A percentile compares a stretch with the other conserved stretches of the same genome.
phyloP scores from a whole-genome alignment of 345 rosid species.

The Brassica nigra region DNA sequence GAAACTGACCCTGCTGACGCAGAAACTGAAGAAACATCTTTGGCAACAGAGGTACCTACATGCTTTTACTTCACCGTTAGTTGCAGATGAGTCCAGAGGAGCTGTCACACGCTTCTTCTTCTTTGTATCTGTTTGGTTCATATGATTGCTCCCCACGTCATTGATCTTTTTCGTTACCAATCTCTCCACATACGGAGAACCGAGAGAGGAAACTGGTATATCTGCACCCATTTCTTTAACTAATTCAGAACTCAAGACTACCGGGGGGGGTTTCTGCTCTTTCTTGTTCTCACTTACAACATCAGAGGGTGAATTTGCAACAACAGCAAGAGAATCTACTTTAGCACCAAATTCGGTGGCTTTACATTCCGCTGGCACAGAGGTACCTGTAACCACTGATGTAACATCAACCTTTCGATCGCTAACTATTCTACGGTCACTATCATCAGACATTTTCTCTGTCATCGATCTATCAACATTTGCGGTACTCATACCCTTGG shows the following conservation, averaged over 20 bases:
- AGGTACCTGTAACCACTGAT: constrained; percentile 11
- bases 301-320: constrained; percentile 36
- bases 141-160: constrained; percentile 31
- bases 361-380: constrained; percentile 43
- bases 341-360: constrained; percentile 2
- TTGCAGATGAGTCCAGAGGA: constrained; percentile 34
- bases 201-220: constrained; percentile 25
- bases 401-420: constrained; percentile 20
- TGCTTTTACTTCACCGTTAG: constrained; percentile 33
- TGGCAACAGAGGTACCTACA: constrained; percentile 35
- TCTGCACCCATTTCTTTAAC: constrained; percentile 16
- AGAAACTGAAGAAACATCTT: constrained; percentile 39
- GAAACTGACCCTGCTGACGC: constrained; percentile 39
- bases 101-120: constrained; percentile 1
- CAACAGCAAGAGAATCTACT: constrained; percentile 36
- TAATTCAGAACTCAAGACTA: constrained; percentile 22
- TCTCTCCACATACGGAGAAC: constrained; percentile 1
- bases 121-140: constrained; percentile 17
- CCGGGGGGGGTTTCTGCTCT: constrained; percentile 18
- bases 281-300: constrained; percentile 37
- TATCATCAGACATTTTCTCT: constrained; percentile 37
- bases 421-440: background rate
- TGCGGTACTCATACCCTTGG: constrained; percentile 11
- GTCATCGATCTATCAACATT: constrained; percentile 3
- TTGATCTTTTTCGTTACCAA: constrained; percentile 32